Evolutionary conservation across 352 stramenopile species (phyloP).

Genomic region (Phytophthora quininea): DNA sequence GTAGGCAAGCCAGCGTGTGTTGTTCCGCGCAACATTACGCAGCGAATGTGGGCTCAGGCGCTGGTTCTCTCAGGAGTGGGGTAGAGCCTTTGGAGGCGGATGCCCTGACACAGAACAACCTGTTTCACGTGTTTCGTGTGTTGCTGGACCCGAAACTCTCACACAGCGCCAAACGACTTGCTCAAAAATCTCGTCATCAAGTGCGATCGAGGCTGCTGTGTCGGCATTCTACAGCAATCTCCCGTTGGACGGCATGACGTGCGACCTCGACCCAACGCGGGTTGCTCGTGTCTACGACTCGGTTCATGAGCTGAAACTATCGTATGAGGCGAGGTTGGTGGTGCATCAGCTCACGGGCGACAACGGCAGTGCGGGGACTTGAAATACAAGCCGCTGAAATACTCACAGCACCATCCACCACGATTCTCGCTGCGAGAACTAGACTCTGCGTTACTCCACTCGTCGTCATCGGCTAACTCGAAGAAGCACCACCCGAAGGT

Average conservation of each 20-base stretch:
- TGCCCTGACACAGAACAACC: slow-evolving; percentile 43
- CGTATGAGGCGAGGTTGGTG: slow-evolving; percentile 69
- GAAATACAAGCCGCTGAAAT: slow-evolving; percentile 84
- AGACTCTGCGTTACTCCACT: slow-evolving; percentile 27
- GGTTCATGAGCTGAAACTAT: slow-evolving; percentile 70
- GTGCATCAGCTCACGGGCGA: slow-evolving; percentile 50
- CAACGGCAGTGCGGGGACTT: slow-evolving; percentile 40
- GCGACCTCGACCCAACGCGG: slow-evolving; percentile 66
- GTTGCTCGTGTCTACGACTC: slow-evolving; percentile 76
- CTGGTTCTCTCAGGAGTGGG: slow-evolving; percentile 45
- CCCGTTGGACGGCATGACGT: slow-evolving; percentile 69
- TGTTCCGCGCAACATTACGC: slow-evolving; percentile 46
- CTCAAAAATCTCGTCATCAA: slow-evolving; percentile 40
- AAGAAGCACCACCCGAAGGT: slow-evolving; percentile 33
- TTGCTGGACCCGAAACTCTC: slow-evolving; percentile 41
- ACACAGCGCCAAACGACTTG: slow-evolving; percentile 46
- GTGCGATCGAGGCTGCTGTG: slow-evolving; percentile 57
- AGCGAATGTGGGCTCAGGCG: slow-evolving; percentile 61
- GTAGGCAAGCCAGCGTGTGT: slow-evolving; percentile 59
- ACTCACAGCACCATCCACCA: slow-evolving; percentile 56
- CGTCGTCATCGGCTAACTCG: slow-evolving; percentile 26
- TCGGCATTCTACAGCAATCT: slow-evolving; percentile 68
- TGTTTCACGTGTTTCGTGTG: slow-evolving; percentile 47
- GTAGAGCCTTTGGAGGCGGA: slow-evolving; percentile 54
- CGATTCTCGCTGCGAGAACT: slow-evolving; percentile 56